Conservation (phyloP, 2,329 filamentous ascomycete species). For the Triangularia verruculosa region DNA sequence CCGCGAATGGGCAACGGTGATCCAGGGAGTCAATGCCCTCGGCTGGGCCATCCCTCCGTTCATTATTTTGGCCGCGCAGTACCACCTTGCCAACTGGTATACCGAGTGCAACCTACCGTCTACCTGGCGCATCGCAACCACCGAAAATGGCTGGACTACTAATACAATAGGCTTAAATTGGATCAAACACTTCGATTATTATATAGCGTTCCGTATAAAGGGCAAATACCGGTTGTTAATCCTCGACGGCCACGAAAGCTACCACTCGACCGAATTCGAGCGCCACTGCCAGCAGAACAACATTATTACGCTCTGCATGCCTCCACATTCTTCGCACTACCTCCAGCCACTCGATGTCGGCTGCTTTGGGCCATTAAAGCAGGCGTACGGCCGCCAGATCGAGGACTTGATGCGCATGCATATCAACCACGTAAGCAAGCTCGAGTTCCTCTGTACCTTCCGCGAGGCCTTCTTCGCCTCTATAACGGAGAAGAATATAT, state of each 20-base stretch:
- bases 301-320: constrained; percentile 27
- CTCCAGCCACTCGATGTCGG: too few relatives aligned
- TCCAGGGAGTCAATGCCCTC: neutral
- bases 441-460: constrained; percentile 11
- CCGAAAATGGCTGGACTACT: too few relatives aligned
- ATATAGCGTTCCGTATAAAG: too few relatives aligned
- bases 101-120: too few relatives aligned
- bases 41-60: neutral
- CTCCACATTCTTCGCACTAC: constrained; percentile 15
- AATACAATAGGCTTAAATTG: too few relatives aligned
- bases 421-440: constrained; percentile 11
- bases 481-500: too few relatives aligned
- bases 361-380: too few relatives aligned
- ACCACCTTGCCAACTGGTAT: too few relatives aligned
- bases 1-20: neutral
- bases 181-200: too few relatives aligned
- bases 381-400: constrained; percentile 7
- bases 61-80: too few relatives aligned
- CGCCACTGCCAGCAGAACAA: constrained; percentile 10
- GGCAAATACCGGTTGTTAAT: too few relatives aligned
- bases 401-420: constrained; percentile 9
- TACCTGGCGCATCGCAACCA: neutral
- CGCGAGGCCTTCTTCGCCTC: neutral
- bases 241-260: neutral
- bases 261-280: constrained; percentile 6